A percentile compares a stretch with the other conserved stretches of the same genome.
These are phyloP conservation scores for Durotheca rogersii DNA, from an alignment of 495 filamentous ascomycete species.

Conservation along the genomic window DNA sequence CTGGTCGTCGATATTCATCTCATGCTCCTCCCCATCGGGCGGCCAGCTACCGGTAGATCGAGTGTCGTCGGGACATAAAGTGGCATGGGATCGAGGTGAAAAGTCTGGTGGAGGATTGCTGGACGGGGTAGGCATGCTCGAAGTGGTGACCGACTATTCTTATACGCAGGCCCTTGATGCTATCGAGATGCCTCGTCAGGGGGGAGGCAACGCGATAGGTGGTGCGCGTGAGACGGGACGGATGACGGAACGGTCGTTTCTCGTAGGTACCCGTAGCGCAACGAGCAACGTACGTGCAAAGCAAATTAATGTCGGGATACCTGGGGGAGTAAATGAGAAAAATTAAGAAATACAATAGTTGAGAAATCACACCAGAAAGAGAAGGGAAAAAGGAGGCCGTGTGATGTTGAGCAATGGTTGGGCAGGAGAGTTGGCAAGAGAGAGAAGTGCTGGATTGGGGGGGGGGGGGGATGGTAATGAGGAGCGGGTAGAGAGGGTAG, in stretches of 20 bases:
- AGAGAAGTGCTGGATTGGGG: too few relatives aligned
- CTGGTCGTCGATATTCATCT: constrained; percentile 29
- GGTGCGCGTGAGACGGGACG: background rate
- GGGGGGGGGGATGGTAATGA: too few relatives aligned
- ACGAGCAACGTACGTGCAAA: background rate
- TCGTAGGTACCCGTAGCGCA: background rate
- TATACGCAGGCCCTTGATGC: constrained; percentile 11
- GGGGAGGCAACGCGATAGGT: constrained; percentile 1
- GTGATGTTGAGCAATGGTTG: background rate
- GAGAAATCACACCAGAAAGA: background rate
- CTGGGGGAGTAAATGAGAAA: background rate
- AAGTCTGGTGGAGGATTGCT: constrained; percentile 43
- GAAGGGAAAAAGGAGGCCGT: background rate
- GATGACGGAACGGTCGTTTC: background rate
- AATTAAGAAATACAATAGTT: background rate
- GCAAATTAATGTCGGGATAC: background rate
- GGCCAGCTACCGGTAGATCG: constrained; percentile 23
- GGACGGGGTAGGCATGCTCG: constrained; percentile 55
- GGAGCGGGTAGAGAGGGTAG: too few relatives aligned
- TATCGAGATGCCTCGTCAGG: background rate
- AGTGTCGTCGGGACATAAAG: constrained; percentile 47
- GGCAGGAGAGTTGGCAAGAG: background rate
- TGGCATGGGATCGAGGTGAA: constrained; percentile 41
- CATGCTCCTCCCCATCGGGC: constrained; percentile 31
- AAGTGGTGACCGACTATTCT: background rate